Conservation (phyloP, 2,329 filamentous ascomycete species). For the Colletotrichum liriopes region DNA sequence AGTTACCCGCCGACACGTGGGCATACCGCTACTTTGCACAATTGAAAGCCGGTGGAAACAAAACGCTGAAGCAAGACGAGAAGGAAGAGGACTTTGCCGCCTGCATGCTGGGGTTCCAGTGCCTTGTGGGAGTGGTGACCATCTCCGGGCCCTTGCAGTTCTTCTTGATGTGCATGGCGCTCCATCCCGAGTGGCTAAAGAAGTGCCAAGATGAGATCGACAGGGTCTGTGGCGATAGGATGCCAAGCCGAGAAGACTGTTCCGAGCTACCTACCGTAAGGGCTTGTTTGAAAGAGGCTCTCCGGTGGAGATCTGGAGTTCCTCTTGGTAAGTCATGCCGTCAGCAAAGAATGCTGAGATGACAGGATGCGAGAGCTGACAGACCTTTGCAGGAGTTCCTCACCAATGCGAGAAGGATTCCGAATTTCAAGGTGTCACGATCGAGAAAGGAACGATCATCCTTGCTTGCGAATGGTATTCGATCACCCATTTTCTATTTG, state of each 20-base stretch:
- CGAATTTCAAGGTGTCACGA: constrained; percentile 62
- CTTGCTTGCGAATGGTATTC: constrained; percentile 66
- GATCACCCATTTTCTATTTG: too few species aligned
- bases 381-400: constrained; percentile 57
- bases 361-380: neutral
- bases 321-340: constrained; percentile 59
- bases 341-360: neutral
- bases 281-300: constrained; percentile 71
- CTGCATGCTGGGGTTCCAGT: constrained; percentile 68
- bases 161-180: constrained; percentile 67
- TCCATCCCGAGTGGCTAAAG: constrained; percentile 67
- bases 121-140: constrained; percentile 66
- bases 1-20: constrained; percentile 64
- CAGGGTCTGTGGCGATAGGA: constrained; percentile 66
- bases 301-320: constrained; percentile 72
- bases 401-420: constrained; percentile 65
- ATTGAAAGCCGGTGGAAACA: constrained; percentile 58
- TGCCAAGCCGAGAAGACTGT: constrained; percentile 67
- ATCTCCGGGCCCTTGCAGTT: constrained; percentile 66
- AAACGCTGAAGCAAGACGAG: constrained; percentile 56
- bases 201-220: constrained; percentile 72
- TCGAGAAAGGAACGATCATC: constrained; percentile 65
- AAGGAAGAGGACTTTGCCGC: constrained; percentile 63
- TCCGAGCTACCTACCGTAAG: constrained; percentile 66
- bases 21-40: constrained; percentile 64